These are phyloP conservation scores for Xylaria flabelliformis DNA, from an alignment of 495 filamentous ascomycete species.

Conservation along the genomic window DNA sequence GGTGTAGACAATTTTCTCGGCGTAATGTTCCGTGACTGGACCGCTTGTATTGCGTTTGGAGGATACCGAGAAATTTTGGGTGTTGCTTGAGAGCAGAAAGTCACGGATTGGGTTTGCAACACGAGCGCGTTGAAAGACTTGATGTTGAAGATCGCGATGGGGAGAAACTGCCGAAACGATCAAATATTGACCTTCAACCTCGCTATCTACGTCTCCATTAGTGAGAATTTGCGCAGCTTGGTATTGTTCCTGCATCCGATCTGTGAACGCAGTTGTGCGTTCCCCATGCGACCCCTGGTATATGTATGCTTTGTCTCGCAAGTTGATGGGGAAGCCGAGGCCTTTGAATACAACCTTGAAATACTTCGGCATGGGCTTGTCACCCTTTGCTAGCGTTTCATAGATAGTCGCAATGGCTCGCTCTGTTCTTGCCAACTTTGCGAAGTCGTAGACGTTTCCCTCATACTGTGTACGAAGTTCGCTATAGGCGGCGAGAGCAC, in stretches of 20 bases:
- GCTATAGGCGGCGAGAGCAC: conserved; percentile 86
- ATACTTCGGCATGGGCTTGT: conserved; percentile 79
- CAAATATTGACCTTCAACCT: conserved; percentile 89
- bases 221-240: conserved; percentile 84
- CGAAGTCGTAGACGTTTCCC: conserved; percentile 85
- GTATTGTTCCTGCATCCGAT: conserved; percentile 91
- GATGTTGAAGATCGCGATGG: conserved; percentile 81
- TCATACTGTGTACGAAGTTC: conserved; percentile 92
- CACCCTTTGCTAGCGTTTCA: conserved; percentile 82
- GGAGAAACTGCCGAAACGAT: conserved; percentile 81
- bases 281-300: conserved; percentile 83
- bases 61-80: conserved; percentile 75
- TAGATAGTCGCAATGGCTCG: conserved; percentile 93
- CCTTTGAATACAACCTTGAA: conserved; percentile 93
- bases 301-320: conserved; percentile 92
- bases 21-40: conserved; percentile 70
- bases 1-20: conserved; percentile 86
- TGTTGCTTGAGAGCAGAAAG: conserved; percentile 77
- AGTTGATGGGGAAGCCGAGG: conserved; percentile 79
- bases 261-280: conserved; percentile 79
- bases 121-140: conserved; percentile 85
- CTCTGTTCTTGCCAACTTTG: conserved; percentile 86
- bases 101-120: conserved; percentile 84
- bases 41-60: conserved; percentile 69
- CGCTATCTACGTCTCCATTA: conserved; percentile 68